phyloP scores from a whole-genome alignment of 176 grass and related monocot genomes.

The Oryza coarctata region DNA sequence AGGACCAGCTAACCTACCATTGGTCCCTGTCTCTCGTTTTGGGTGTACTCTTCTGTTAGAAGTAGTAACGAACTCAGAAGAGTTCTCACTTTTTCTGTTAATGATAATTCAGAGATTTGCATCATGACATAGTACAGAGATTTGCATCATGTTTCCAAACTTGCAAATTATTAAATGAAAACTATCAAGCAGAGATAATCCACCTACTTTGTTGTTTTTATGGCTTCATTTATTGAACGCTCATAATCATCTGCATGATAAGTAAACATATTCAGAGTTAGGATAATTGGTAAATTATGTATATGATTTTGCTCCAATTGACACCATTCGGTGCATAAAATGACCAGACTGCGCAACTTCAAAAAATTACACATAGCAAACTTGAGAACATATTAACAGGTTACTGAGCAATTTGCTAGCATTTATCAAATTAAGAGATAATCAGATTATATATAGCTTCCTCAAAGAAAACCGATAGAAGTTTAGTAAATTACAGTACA shows the following conservation, averaged over 20 bases:
- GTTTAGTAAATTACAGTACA: neutral
- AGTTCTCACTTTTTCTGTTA: conserved; percentile 63
- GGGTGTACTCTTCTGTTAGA: conserved; percentile 46
- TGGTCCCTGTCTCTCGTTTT: conserved; percentile 39
- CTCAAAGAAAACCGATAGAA: neutral
- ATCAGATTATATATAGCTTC: conserved; percentile 8
- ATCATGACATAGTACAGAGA: conserved; percentile 34
- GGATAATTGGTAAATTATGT: neutral
- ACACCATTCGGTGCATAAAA: conserved; percentile 3
- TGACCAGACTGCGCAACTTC: neutral
- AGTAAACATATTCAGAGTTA: conserved; percentile 30
- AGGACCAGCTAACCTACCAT: conserved; percentile 54
- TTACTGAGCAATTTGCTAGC: conserved; percentile 8
- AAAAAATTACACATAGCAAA: conserved; percentile 12
- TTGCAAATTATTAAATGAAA: conserved; percentile 3
- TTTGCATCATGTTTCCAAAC: conserved; percentile 18
- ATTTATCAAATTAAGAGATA: conserved; percentile 24
- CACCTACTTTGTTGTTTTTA: conserved; percentile 90
- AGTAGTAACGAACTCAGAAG: conserved; percentile 44
- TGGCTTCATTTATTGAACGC: conserved; percentile 94
- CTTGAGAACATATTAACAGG: conserved; percentile 5
- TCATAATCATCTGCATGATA: conserved; percentile 94
- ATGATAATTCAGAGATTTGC: conserved; percentile 33
- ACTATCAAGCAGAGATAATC: conserved; percentile 21
- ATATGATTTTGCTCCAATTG: neutral